Conservation (phyloP, 768 basidiomycete species). For the Pulveroboletus frians region DNA sequence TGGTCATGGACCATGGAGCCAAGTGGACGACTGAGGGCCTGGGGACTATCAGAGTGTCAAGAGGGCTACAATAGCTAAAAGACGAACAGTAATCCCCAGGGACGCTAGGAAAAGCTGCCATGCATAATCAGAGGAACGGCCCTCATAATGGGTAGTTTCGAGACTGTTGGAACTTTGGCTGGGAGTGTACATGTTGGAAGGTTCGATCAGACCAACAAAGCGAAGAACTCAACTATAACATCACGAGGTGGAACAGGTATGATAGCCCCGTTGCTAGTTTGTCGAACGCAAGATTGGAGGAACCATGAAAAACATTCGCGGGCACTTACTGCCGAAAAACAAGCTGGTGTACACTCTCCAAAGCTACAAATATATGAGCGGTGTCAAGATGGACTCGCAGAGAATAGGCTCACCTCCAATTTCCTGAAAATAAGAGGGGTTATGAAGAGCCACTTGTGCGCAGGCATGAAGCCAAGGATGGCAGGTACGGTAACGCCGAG, state of each 20-base stretch:
- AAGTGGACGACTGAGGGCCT: conserved; percentile 61
- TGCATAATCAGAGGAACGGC: conserved; percentile 68
- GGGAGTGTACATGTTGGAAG: neutral
- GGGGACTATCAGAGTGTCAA: neutral
- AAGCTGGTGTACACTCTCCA: conserved; percentile 74
- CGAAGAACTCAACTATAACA: conserved; percentile 36
- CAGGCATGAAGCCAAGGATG: conserved; percentile 48
- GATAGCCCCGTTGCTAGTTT: conserved; percentile 26
- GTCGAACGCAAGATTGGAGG: neutral
- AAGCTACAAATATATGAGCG: conserved; percentile 38
- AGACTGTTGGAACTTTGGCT: conserved; percentile 65
- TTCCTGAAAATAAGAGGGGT: conserved; percentile 38
- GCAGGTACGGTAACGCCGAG: conserved; percentile 56
- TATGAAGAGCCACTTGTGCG: conserved; percentile 53
- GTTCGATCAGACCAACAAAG: neutral
- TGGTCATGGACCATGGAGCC: conserved; percentile 50
- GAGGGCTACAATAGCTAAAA: neutral
- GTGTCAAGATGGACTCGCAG: neutral
- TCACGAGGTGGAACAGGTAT: conserved; percentile 40
- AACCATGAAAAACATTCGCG: neutral
- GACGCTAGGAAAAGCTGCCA: conserved; percentile 63
- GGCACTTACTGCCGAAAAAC: conserved; percentile 57
- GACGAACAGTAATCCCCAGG: conserved; percentile 55
- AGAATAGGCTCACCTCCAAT: conserved; percentile 44
- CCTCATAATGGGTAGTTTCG: conserved; percentile 54